A percentile compares a stretch with the other conserved stretches of the same genome.
Evolutionary conservation across 441 rosid species (phyloP).

Genomic region (Corymbia citriodora): DNA sequence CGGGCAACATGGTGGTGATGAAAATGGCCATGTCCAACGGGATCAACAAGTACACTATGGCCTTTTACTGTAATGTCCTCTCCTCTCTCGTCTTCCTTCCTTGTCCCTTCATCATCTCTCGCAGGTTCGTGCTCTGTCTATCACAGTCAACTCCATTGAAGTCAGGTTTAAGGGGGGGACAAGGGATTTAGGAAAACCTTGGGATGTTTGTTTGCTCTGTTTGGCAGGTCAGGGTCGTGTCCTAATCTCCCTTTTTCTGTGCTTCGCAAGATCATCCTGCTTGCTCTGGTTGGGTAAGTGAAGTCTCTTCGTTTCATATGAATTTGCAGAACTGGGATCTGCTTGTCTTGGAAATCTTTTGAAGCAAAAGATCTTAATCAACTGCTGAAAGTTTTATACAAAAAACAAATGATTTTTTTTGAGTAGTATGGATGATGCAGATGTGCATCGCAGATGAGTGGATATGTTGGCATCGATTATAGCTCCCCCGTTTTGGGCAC

Average conservation of each 20-base stretch:
- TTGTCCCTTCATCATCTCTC: not conserved
- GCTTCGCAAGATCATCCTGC: not conserved
- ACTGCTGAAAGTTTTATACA: not conserved
- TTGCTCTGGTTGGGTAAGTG: not conserved
- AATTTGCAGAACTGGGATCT: not conserved
- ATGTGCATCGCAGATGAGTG: not conserved
- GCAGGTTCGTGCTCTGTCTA: not conserved
- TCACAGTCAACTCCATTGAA: not conserved
- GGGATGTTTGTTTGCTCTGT: not conserved
- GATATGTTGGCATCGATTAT: not conserved
- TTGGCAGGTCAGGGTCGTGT: not conserved
- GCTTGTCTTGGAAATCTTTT: not conserved
- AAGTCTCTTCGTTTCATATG: not conserved
- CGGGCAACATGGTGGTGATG: not conserved
- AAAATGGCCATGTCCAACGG: not conserved
- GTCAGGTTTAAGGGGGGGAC: fast-evolving
- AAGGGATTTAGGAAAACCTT: not conserved
- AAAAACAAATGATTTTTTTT: not conserved
- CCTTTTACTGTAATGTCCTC: not conserved
- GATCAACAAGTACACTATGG: not conserved
- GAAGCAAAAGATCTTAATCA: not conserved
- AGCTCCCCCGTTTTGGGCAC: not conserved
- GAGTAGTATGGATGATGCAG: not conserved
- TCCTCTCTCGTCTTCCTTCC: not conserved
- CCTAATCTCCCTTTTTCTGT: not conserved